Evolutionary conservation across 2,329 filamentous ascomycete genomes (phyloP), one percentile per base, ranked within the genome.

Genomic region (Fusarium nanum): DNA sequence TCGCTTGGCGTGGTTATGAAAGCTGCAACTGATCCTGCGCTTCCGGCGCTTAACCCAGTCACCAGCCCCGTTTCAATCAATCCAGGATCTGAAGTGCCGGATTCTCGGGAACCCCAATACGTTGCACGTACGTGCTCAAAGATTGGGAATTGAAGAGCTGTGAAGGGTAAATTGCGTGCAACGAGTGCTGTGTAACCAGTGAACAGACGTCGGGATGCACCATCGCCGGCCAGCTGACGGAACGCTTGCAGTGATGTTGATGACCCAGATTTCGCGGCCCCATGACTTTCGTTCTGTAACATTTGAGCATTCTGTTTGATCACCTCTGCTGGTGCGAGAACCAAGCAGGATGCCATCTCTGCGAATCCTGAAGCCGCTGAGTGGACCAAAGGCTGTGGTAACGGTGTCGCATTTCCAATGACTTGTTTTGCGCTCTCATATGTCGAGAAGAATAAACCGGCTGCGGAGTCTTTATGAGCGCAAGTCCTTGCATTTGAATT

Each of bases 251-350:
- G 73, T 1, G 85, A 87, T 1, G 83, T 84, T 7, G 81, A 82
- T 22, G 67, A 56, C 11, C 56, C 54, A 30, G 48, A 56, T 32
- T 27, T 41, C 42, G 34, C 54, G 18, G 63, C 71, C 23, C 68
- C 40, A 37, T 40, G 41, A 69, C 45, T 62, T 66, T 62, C 72
- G 18, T 67, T 75, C 32, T 75, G 83, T 1, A 96, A 84, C 87
- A 97, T 94, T 79, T 97, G 94, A 0, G 94, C 93, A 79, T 97
- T 97, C 78, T 97, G 94, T 82, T 98, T 97, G 68, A 97, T 88
- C 10, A 97, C 93, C 78, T 97, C 94, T 16, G 93, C 93, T 0
- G 94, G 94, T 0, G 94, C 95, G 37, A 97, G 87, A 65, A 97
- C 92, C 22, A 93, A 85, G 77, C 94, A 97, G 7, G 93, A 94